Evolutionary conservation across 2,329 filamentous ascomycete genomes (phyloP).

Genomic region (Xylogone sp.): DNA sequence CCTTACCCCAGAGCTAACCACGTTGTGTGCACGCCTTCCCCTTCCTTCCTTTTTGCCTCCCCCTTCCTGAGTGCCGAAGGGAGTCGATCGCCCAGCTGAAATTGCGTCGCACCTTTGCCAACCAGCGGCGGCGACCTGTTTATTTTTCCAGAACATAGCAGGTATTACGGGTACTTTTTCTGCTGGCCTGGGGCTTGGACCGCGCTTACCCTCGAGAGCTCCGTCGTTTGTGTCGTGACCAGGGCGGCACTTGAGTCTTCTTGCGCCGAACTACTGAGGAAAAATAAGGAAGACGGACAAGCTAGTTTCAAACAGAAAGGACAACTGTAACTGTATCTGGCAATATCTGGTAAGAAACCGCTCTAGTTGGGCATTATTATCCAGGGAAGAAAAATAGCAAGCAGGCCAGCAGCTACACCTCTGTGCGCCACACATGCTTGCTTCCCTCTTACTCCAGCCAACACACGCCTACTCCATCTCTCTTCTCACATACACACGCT

Average conservation of each 20-base stretch:
- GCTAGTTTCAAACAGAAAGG: too few species aligned
- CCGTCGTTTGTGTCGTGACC: too few species aligned
- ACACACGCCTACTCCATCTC: too few species aligned
- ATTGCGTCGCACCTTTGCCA: not conserved
- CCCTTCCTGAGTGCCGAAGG: not conserved
- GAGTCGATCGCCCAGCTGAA: not conserved
- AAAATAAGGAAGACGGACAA: too few species aligned
- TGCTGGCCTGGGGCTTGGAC: too few species aligned
- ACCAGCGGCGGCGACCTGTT: not conserved
- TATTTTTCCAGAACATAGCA: not conserved
- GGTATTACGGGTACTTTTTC: too few species aligned
- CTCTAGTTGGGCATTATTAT: not conserved
- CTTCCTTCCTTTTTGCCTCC: not conserved
- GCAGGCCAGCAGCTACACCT: not conserved
- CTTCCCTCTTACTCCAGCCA: too few species aligned
- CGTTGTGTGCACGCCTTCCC: not conserved
- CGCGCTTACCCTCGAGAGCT: too few species aligned
- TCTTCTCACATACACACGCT: too few species aligned
- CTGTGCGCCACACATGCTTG: not conserved
- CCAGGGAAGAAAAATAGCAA: not conserved
- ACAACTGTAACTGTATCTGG: not conserved
- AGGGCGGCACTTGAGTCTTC: too few species aligned
- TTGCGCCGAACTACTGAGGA: too few species aligned
- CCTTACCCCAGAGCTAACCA: not conserved
- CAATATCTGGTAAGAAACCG: not conserved